Evolutionary conservation across 371 early-diverging fungal species (phyloP).

Genomic region (Rhizopus delemar): DNA sequence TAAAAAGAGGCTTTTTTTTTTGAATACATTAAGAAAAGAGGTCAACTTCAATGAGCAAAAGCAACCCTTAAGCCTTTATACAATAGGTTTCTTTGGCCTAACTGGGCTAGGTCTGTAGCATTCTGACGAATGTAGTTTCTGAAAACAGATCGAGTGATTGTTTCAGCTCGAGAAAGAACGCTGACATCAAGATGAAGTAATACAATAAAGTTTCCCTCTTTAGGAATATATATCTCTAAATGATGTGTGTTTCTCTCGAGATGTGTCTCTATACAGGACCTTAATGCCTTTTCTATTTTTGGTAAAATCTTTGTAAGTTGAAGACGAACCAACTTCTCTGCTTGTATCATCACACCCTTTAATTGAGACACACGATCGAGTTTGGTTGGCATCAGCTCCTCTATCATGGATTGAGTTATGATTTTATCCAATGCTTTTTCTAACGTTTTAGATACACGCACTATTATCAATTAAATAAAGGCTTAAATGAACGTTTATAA

Average conservation of each 20-base stretch:
- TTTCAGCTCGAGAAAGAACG: too few relatives aligned
- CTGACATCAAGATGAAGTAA: too few relatives aligned
- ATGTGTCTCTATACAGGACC: background rate
- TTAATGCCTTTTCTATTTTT: conserved; percentile 6
- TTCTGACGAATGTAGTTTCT: too few relatives aligned
- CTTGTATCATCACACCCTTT: background rate
- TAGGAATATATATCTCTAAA: conserved; percentile 12
- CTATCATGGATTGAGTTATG: conserved; percentile 7
- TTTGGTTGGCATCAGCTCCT: background rate
- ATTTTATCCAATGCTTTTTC: conserved; percentile 9
- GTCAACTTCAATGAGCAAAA: too few relatives aligned
- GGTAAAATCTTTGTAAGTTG: background rate
- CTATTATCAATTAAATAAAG: background rate
- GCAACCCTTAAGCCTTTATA: too few relatives aligned
- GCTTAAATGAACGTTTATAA: background rate
- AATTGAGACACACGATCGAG: background rate
- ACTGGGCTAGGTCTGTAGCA: too few relatives aligned
- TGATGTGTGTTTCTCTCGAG: conserved; percentile 11
- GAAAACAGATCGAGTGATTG: too few relatives aligned
- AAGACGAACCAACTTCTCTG: conserved; percentile 2
- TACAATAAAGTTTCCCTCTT: too few relatives aligned
- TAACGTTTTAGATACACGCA: background rate
- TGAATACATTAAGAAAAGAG: too few relatives aligned
- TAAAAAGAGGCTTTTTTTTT: too few relatives aligned
- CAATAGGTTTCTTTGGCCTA: too few relatives aligned